Evolutionary conservation across 2,329 filamentous ascomycete genomes (phyloP), one percentile per base, ranked within the genome.

Genomic region (Colletotrichum kahawae): DNA sequence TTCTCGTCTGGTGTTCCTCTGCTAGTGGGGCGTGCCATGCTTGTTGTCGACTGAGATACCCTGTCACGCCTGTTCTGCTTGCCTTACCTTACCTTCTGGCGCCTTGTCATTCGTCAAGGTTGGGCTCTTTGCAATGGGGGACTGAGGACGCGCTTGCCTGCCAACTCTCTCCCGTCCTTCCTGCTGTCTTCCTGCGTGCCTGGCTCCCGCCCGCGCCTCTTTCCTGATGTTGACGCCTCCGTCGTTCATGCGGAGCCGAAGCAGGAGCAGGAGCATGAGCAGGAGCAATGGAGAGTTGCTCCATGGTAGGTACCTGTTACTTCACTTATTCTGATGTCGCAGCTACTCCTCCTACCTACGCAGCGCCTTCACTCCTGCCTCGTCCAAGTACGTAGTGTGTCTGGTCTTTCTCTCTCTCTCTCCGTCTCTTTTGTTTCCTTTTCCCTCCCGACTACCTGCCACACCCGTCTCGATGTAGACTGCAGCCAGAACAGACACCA

Each of bases 21-120:
- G 65, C 66, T 21, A 31, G 68, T 74, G 71, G 71, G 71, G 62
- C 51, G 60, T 67, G 68, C 54, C 62, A 74, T 59, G 62, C 68
- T 65, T 66, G 38, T 57, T 57, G 18, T 71, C 36, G 62, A 56
- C 63, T 36, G 31, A 56, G 31, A 57, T 43, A 33, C 65, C 48
- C 51, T 57, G 64, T 29, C 21, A 13, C 29, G 38, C 38, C 38
- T 67, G 66, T 7, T 43, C 65, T 48, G 27, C 14, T 43, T 63
- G 34, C 56, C 9, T 71, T 63, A 48, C 56, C 9, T 71, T 74
- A 48, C 36, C 29, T 70, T 59, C 29, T 65, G 34, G 21, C 34
- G 54, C 10, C 33, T n/a, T 63, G 14, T 24, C 18, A 75, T 75
- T 75, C 68, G 72, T 62, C 62, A 54, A 34, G 27, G 21, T 13